Conservation (phyloP, 495 filamentous ascomycete species). For the Podospora tetraspora region DNA sequence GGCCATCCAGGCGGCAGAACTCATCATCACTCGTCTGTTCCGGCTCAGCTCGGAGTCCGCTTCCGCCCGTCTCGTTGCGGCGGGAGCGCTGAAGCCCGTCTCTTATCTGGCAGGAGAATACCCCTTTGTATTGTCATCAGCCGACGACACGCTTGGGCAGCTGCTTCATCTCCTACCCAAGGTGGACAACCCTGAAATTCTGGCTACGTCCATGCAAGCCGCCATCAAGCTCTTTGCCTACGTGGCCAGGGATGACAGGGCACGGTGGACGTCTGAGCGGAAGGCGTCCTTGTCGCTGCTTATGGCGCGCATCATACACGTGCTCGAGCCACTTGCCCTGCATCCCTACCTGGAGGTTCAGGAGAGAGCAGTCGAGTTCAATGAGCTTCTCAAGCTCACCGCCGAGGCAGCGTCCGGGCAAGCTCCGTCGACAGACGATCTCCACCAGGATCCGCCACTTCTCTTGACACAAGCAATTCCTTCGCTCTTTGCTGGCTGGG, state of each 20-base stretch:
- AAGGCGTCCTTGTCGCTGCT: slow-evolving; percentile 68
- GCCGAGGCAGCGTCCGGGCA: slow-evolving; percentile 71
- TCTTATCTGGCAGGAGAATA: slow-evolving; percentile 90
- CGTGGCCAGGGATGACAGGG: slow-evolving; percentile 53
- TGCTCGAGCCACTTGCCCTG: slow-evolving; percentile 66
- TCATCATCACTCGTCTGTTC: slow-evolving; percentile 52
- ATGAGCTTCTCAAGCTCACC: slow-evolving; percentile 79
- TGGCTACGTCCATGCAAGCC: slow-evolving; percentile 80
- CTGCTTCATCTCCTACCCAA: slow-evolving; percentile 63
- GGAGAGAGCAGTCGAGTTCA: slow-evolving; percentile 86
- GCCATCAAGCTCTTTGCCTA: slow-evolving; percentile 73
- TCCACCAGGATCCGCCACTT: slow-evolving; percentile 62
- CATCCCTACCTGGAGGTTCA: slow-evolving; percentile 94
- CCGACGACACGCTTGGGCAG: slow-evolving; percentile 62
- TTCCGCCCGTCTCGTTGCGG: slow-evolving; percentile 33
- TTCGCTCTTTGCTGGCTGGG: slow-evolving; percentile 73
- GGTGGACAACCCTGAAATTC: slow-evolving; percentile 50
- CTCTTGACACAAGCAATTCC: slow-evolving; percentile 86
- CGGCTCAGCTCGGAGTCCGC: slow-evolving; percentile 40
- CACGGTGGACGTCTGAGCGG: slow-evolving; percentile 56
- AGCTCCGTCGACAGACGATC: slow-evolving; percentile 45
- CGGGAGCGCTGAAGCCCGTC: slow-evolving; percentile 62
- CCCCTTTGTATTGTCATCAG: slow-evolving; percentile 57
- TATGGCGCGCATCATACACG: slow-evolving; percentile 71
- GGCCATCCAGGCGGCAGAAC: slow-evolving; percentile 77